Base-by-base conservation (phyloP, 1,284 basidiomycete species). In the Fomes fomentarius region DNA sequence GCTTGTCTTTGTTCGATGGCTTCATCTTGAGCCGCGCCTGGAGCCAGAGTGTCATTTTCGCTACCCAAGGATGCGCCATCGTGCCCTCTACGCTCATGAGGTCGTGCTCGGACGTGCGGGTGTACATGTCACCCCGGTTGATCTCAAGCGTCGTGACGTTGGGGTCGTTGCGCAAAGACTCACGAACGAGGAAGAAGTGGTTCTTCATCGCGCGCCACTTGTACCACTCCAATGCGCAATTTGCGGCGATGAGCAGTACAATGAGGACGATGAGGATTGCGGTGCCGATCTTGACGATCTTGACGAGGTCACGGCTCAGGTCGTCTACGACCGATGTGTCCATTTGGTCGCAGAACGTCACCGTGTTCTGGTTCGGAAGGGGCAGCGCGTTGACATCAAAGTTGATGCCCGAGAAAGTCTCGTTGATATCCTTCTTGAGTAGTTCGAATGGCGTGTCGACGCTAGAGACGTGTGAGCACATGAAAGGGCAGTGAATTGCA, bases 311-410 rank as follows among this genome's bases (percentile, higher is more conserved):
- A 5, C 73, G 76, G 4, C 87, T 89, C 26, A 96, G 82, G 63
- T 93, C 83, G 70, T 97, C 94, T 26, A 97, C 82, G 51, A 94
- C 79, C 5, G 87, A 87, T 3, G 87, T 87, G 71, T 96, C 92
- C 59, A 96, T 79, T 48, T 85, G 75, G 42, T 76, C 71, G 70
- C 94, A 96, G 68, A 96, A 86, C 24, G 81, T 70, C 44, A 94
- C 71, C 0, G 75, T 75, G 61, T 84, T 83, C 63, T 82, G 80
- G 39, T 77, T 74, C 0, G 92, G 93, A 1, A 94, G 80, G 6
- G 93, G 89, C 17, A 96, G 78, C 5, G 84, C 71, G 14, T 85
- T 81, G 25, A 84, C 76, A 66, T 92, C 82, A 70, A 94, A 89
- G 21, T 73, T 74, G 31, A 92, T 76, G 14, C 80, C 79, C n/a